A percentile compares a stretch with the other conserved stretches of the same genome.
phyloP scores from a whole-genome alignment of 768 basidiomycete species.

The Lyophyllum semitale region DNA sequence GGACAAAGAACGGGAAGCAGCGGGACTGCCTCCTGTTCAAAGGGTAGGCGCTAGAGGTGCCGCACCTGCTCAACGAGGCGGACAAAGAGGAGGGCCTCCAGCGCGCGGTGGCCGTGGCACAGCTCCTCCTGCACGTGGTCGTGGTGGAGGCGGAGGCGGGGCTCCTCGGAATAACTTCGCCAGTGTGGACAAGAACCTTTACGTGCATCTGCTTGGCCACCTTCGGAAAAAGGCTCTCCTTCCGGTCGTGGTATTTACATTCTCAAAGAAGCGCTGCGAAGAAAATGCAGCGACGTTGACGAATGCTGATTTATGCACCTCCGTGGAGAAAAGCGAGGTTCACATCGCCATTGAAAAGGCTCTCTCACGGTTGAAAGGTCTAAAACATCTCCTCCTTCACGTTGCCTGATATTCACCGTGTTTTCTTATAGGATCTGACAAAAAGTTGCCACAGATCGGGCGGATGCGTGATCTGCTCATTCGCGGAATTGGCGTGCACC shows the following conservation, averaged over 20 bases:
- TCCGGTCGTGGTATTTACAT: constrained; percentile 95
- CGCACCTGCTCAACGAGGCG: constrained; percentile 55
- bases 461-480: constrained; percentile 88
- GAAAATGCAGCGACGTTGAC: constrained; percentile 91
- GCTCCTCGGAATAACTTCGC: constrained; percentile 60
- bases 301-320: constrained; percentile 84
- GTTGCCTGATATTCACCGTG: constrained; percentile 9
- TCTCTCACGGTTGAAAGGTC: constrained; percentile 87
- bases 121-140: constrained; percentile 31
- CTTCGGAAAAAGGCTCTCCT: constrained; percentile 84
- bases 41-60: constrained; percentile 81
- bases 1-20: constrained; percentile 96
- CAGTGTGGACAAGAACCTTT: constrained; percentile 85
- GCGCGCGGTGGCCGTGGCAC: constrained; percentile 43
- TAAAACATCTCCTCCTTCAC: neutral
- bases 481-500: constrained; percentile 96
- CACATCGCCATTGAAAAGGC: constrained; percentile 95
- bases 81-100: constrained; percentile 50
- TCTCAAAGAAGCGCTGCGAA: constrained; percentile 96
- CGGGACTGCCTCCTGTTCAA: constrained; percentile 85
- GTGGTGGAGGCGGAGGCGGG: constrained; percentile 48
- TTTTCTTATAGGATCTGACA: constrained; percentile 72
- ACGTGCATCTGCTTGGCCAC: constrained; percentile 87
- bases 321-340: constrained; percentile 95
- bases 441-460: constrained; percentile 88